Percentiles rank a stretch among this genome's conserved stretches.
Evolutionary conservation across 768 basidiomycete genomes (phyloP).

Genomic region (Rhodotorula toruloides): DNA sequence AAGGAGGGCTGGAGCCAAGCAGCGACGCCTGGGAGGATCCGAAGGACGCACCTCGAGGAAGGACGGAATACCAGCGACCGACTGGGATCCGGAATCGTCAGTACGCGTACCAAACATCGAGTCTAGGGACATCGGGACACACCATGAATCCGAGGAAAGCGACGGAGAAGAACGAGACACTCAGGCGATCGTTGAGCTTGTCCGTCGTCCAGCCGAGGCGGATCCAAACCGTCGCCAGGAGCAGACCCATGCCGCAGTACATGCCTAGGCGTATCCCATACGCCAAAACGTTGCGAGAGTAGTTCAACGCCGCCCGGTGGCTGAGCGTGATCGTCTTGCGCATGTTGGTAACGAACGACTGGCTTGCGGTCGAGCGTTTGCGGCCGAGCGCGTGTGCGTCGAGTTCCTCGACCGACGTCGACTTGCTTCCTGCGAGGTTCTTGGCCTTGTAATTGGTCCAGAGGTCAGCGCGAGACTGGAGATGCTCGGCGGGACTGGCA

Average conservation of each 20-base stretch:
- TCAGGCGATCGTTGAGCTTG: slow-evolving; percentile 44
- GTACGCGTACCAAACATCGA: slow-evolving; percentile 16
- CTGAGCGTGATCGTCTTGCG: slow-evolving; percentile 43
- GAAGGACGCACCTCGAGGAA: slow-evolving; percentile 51
- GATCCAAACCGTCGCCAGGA: slow-evolving; percentile 55
- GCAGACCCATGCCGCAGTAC: slow-evolving; percentile 44
- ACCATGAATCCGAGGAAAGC: slow-evolving; percentile 47
- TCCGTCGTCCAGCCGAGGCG: slow-evolving; percentile 42
- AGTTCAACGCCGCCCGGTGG: slow-evolving; percentile 54
- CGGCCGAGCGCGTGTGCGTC: no score
- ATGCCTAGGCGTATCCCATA: slow-evolving; percentile 53
- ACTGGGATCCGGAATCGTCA: neutral
- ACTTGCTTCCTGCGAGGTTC: no score
- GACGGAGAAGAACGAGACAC: slow-evolving; percentile 52
- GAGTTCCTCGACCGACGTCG: no score
- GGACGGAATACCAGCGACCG: slow-evolving; percentile 58
- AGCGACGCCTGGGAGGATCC: no score
- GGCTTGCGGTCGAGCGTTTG: neutral
- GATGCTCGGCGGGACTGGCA: no score
- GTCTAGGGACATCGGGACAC: slow-evolving; percentile 42
- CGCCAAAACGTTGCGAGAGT: slow-evolving; percentile 56
- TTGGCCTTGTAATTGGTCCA: no score
- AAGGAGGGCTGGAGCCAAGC: no score
- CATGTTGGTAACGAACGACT: slow-evolving; percentile 28
- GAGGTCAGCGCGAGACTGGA: no score